These are phyloP conservation scores for Boletus reticulatus DNA, from an alignment of 768 basidiomycete species.

Conservation along the genomic window DNA sequence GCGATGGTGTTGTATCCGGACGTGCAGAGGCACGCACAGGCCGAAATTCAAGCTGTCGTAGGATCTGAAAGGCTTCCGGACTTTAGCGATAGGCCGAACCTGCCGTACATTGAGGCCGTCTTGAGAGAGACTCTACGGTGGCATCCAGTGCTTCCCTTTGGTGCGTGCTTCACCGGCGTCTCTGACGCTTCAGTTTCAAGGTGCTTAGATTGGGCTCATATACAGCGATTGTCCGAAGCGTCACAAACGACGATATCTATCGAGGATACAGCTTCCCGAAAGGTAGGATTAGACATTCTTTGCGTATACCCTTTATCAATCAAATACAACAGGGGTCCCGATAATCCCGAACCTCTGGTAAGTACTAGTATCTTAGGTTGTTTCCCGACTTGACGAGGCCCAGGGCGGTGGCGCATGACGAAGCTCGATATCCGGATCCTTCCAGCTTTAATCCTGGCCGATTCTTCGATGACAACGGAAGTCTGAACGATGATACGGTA, in stretches of 20 bases:
- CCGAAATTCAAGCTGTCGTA: slow-evolving; percentile 4
- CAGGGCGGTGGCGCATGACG: slow-evolving; percentile 9
- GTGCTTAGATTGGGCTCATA: background rate
- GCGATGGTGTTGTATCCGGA: slow-evolving; percentile 8
- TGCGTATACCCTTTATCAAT: too few species aligned
- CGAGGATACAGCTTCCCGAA: slow-evolving; percentile 9
- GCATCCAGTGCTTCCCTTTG: slow-evolving; percentile 6
- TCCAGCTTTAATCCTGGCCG: slow-evolving; percentile 1
- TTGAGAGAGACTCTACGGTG: slow-evolving; percentile 6
- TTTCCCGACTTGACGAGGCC: background rate
- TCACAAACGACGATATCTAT: slow-evolving; percentile 5
- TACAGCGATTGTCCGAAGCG: slow-evolving; percentile 7
- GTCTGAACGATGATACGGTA: slow-evolving; percentile 9
- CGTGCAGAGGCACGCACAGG: slow-evolving; percentile 8
- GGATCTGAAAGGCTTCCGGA: slow-evolving; percentile 5
- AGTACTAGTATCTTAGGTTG: background rate
- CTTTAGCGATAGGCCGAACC: background rate
- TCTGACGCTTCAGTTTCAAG: background rate
- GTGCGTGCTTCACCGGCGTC: background rate
- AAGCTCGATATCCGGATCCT: slow-evolving; percentile 2
- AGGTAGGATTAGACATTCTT: background rate
- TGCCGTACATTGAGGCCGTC: slow-evolving; percentile 1
- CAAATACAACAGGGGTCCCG: background rate
- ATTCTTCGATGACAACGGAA: slow-evolving; percentile 8
- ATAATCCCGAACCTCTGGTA: slow-evolving; percentile 10